These are phyloP conservation scores for Phytophthora uliginosa DNA, from an alignment of 352 stramenopile species.

Conservation along the genomic window DNA sequence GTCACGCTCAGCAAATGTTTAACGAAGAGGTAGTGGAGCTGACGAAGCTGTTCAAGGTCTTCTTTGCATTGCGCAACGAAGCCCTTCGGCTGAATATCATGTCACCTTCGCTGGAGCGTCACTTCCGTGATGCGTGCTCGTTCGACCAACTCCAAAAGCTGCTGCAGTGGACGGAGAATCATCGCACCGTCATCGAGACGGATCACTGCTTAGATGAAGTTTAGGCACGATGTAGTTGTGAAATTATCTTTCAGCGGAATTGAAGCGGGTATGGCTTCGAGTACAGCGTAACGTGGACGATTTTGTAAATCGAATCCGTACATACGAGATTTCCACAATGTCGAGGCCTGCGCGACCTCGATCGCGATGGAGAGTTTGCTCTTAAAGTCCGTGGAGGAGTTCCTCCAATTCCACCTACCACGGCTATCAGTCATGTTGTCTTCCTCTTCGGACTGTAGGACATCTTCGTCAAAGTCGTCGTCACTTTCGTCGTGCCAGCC, in stretches of 20 bases:
- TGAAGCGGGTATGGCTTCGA: constrained; percentile 10
- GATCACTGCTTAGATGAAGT: constrained; percentile 45
- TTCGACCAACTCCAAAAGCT: constrained; percentile 81
- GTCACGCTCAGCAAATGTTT: constrained; percentile 71
- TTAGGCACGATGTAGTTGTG: constrained; percentile 32
- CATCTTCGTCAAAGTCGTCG: constrained; percentile 14
- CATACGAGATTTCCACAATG: background rate
- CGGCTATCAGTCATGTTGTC: background rate
- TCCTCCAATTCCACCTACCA: constrained; percentile 38
- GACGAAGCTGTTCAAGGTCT: constrained; percentile 85
- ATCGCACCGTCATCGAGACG: constrained; percentile 66
- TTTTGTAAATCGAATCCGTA: constrained; percentile 33
- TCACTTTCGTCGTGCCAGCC: constrained; percentile 23
- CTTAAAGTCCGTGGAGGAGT: constrained; percentile 34
- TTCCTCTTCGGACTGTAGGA: constrained; percentile 9
- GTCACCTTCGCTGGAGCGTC: constrained; percentile 72
- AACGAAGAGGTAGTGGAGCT: constrained; percentile 68
- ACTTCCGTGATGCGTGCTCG: constrained; percentile 74
- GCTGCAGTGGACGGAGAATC: constrained; percentile 81
- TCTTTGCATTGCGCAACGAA: constrained; percentile 75
- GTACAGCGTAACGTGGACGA: constrained; percentile 23
- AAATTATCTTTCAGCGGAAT: constrained; percentile 29
- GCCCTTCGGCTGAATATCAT: constrained; percentile 75
- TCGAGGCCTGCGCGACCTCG: constrained; percentile 41
- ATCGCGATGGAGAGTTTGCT: constrained; percentile 55